Percentiles rank a stretch among this genome's conserved stretches.
Conservation (phyloP, 345 rosid genomes). For the Mallotus nudiflorus region DNA sequence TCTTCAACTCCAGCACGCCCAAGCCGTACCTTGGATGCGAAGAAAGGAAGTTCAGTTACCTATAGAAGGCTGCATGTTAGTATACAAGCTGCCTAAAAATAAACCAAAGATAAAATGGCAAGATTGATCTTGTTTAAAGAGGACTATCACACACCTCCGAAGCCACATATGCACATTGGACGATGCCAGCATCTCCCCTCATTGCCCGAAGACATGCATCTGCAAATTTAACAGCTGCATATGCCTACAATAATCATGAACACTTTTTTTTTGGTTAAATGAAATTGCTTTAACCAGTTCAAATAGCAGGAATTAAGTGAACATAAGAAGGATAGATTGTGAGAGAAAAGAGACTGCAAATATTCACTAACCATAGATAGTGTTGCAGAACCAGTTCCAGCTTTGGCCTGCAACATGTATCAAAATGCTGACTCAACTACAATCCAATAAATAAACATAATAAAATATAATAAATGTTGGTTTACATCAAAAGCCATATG, state of each 20-base stretch:
- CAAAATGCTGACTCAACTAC: not conserved
- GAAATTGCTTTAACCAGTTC: not conserved
- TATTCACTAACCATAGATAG: constrained; percentile 71
- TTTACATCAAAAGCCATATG: not conserved
- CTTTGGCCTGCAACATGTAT: constrained; percentile 72
- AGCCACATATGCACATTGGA: constrained; percentile 80
- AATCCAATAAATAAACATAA: not conserved
- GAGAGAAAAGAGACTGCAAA: not conserved
- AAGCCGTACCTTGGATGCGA: constrained; percentile 80
- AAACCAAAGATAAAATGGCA: not conserved
- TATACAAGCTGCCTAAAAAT: not conserved
- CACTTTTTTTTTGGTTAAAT: not conserved
- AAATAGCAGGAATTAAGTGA: not conserved
- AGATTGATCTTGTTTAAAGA: constrained; percentile 1
- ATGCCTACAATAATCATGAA: constrained; percentile 58
- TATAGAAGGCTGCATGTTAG: constrained; percentile 14
- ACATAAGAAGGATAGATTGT: not conserved
- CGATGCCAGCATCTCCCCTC: constrained; percentile 74
- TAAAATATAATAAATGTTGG: not conserved
- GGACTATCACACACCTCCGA: constrained; percentile 50
- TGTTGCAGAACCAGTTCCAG: constrained; percentile 98
- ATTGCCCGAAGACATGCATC: constrained; percentile 84
- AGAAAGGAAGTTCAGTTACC: constrained; percentile 98
- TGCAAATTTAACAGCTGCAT: constrained; percentile 97
- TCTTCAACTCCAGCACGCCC: constrained; percentile 80